phyloP scores from a whole-genome alignment of 2,329 filamentous ascomycete species.

The Fusarium gaditjirri region DNA sequence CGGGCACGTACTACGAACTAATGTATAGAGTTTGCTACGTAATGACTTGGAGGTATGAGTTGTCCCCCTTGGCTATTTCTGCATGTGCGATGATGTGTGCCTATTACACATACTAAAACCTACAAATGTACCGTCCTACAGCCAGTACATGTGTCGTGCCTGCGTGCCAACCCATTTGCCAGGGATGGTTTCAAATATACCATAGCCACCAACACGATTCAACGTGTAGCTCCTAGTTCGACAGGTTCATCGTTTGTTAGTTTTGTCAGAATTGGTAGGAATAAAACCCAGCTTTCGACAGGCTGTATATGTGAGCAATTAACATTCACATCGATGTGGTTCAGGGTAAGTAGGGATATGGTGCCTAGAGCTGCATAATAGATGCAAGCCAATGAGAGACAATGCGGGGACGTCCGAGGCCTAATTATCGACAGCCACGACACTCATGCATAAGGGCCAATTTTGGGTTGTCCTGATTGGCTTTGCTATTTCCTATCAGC shows the following conservation, averaged over 20 bases:
- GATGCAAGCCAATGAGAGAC: conserved; percentile 27
- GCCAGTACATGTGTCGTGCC: neutral
- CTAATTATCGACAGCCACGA: conserved; percentile 58
- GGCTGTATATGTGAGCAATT: conserved; percentile 7
- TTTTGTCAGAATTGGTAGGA: neutral
- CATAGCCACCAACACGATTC: neutral
- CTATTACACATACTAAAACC: neutral
- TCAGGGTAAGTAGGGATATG: conserved; percentile 21
- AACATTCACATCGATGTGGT: neutral
- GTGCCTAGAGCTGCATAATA: neutral
- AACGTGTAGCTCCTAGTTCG: neutral
- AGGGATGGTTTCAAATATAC: neutral
- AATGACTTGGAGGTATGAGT: conserved; percentile 20
- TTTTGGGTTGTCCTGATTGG: conserved; percentile 23
- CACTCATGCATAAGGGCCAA: conserved; percentile 53
- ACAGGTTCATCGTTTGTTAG: neutral
- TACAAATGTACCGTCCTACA: neutral
- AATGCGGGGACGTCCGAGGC: conserved; percentile 36
- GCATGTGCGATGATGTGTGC: neutral
- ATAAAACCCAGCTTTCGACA: neutral
- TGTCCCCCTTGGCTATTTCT: conserved; percentile 20
- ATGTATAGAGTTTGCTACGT: neutral
- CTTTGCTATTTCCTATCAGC: conserved; percentile 20
- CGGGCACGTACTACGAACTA: neutral
- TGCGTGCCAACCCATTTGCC: neutral